Evolutionary conservation across 441 rosid species (phyloP), one percentile per base, ranked within the genome.

Genomic region (Bocquillonia castaneifolia): DNA sequence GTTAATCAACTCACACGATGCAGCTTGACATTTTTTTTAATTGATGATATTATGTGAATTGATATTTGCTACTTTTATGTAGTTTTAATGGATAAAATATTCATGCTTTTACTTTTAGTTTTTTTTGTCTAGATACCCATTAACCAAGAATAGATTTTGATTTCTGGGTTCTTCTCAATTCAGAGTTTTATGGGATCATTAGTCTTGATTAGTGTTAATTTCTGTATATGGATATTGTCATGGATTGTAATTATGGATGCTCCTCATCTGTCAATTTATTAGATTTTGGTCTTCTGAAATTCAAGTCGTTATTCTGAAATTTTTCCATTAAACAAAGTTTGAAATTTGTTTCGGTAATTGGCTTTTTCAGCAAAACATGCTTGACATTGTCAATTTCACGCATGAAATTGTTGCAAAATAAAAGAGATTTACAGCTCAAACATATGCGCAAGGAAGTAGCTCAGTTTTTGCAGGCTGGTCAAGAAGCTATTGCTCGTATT

Each of bases 371-470:
- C 82, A 93, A 93, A 82, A 91, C 96, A 59, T 79, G 85, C 77
- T 84, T 93, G 84, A 91, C 78, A 59, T 66, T 93, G 65, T 81
- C 89, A 1, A 84, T 91, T 36, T 87, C 99, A 20, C 92, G 97
- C 54, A 88, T 93, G 59, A 91, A 91, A 67, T 71, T 91, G 84
- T 82, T 85, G 65, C 96, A 93, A 67, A 93, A 93, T 69, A 93
- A 91, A 82, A 89, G 97, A 77, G 99, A 88, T 76, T 69, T 85
- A 85, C 93, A 88, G 78, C 95, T 93, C 59, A 88, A 88, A 73
- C 86, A 84, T 47, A 93, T 93, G 96, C 88, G 93, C 73, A 89
- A 86, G 73, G 99, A 93, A 84, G 88, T 88, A 39, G 95, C 95
- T 59, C 95, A 91, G 48, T 91, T 93, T 78, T 75, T 93, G 76